Evolutionary conservation across 2,329 filamentous ascomycete genomes (phyloP), one percentile per base, ranked within the genome.

Genomic region (Trichoderma sp.): DNA sequence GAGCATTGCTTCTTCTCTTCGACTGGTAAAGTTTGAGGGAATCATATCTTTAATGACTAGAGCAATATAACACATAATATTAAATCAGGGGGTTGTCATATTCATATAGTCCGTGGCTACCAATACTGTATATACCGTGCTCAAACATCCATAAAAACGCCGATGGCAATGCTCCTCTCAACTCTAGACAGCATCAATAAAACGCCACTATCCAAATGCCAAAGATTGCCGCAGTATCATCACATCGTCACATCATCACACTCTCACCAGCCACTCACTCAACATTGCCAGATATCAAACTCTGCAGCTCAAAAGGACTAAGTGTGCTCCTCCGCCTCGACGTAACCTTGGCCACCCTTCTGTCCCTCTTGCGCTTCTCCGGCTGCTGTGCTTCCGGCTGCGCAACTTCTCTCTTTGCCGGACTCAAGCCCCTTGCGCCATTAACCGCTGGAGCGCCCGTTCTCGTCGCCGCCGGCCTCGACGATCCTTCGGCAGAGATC

Each of bases 301-400:
- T 89, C 81, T 92, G 88, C 77, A 95, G 81, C 81, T 95, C 93
- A 85, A 91, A 91, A 3, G 91, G 90, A 76, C 88, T 94, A 36
- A 95, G 82, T 24, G 92, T 95, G 77, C 91, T 94, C 79, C 93
- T 87, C 78, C 92, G 86, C 78, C 92, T 84, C 73, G 87, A 91
- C 3, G 89, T 85, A 9, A 80, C 84, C 83, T 83, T 91, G 80
- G 79, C 89, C 76, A 80, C 84, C 78, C 82, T 86, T 79, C 81
- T 84, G 77, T 84, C 88, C 56, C 86, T 82, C 78, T 87, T 88
- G 36, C 86, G 83, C 79, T 84, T 84, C 62, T 80, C 78, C 4
- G 80, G 79, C 65, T 74, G 78, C 61, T 77, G 74, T 71, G 76
- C 73, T 14, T 76, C 74, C 43, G 73, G 72, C 21, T 65, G 71